Percentiles rank a stretch among this genome's conserved stretches.
Conservation (phyloP, 768 basidiomycete genomes). For the Wakefieldia striispora region DNA sequence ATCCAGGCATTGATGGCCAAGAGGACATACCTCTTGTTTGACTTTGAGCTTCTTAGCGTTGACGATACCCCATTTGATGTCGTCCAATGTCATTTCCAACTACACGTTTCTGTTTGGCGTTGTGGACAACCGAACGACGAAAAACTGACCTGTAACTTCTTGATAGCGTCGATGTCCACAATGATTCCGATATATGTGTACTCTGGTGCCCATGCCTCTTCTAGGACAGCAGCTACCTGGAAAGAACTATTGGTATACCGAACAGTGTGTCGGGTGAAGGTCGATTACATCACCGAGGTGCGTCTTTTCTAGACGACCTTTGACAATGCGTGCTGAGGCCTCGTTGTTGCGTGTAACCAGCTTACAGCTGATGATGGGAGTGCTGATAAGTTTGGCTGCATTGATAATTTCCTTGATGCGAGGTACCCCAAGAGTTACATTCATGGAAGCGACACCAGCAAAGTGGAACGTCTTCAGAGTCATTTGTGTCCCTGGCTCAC, state of each 20-base stretch:
- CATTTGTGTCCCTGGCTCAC: slow-evolving; percentile 99
- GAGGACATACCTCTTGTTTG: slow-evolving; percentile 65
- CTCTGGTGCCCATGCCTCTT: slow-evolving; percentile 93
- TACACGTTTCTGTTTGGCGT: slow-evolving; percentile 26
- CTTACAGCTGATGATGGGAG: slow-evolving; percentile 97
- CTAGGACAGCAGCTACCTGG: slow-evolving; percentile 87
- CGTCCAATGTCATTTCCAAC: slow-evolving; percentile 91
- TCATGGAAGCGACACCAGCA: slow-evolving; percentile 99
- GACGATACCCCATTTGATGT: slow-evolving; percentile 91
- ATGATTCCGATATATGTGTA: slow-evolving; percentile 94
- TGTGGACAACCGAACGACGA: neutral
- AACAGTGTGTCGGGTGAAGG: neutral
- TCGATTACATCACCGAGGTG: slow-evolving; percentile 81
- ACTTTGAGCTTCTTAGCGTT: slow-evolving; percentile 88
- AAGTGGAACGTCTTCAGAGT: slow-evolving; percentile 99
- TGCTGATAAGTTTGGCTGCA: slow-evolving; percentile 95
- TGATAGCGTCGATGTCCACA: slow-evolving; percentile 83
- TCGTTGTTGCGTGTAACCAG: slow-evolving; percentile 83
- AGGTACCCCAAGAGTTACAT: slow-evolving; percentile 98
- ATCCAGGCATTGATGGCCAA: neutral
- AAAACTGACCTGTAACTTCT: slow-evolving; percentile 71
- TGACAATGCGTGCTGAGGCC: slow-evolving; percentile 96
- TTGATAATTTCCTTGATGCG: slow-evolving; percentile 99
- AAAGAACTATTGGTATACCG: neutral
- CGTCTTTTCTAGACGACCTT: slow-evolving; percentile 94